Base-by-base conservation (phyloP, 2,329 filamentous ascomycete species). In the Scedosporium dehoogii region DNA sequence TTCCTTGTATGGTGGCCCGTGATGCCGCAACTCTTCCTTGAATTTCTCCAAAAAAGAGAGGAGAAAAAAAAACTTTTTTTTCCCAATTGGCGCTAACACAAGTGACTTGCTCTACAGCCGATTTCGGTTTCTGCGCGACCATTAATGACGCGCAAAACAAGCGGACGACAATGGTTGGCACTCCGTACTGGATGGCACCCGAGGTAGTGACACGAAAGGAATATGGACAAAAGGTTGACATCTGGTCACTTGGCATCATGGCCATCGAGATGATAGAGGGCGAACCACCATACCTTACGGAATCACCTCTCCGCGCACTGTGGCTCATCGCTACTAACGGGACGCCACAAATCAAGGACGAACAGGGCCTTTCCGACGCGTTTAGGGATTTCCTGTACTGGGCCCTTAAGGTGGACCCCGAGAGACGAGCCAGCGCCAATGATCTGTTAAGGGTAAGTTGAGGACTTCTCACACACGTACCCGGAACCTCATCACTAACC, bases 211-310 rank as follows among this genome's bases (percentile, higher is more conserved):
- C 92, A 6, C 83, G 92, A 51, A 97, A 97, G 75, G 94, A 97
- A 76, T 99, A 99, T 75, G 94, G 94, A 67, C 89, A 93, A 66
- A 99, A 97, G 76, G 93, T 99, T 62, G 94, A 99, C 72, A 97
- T 99, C 68, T 99, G 94, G 94, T 96, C 91, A 64, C 79, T 99
- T 55, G 94, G 94, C 64, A 99, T 99, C 77, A 97, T 99, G 94
- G 92, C 94, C 6, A 97, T 99, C 70, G 94, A 99, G 76, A 99
- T 99, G 94, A 96, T 99, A 67, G 94, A 97, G 77, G 94, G 93
- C 73, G 94, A 97, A 74, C 94, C 94, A 12, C 94, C 94, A 25
- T 99, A 97, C 73, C 81, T 99, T 64, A 97, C 92, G 46, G 94
- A 99, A 74, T 96, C 91, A 44, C 94, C 94, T 4, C 81, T 99